phyloP scores from a whole-genome alignment of 2,329 filamentous ascomycete species.

The Monilinia fructigena region DNA sequence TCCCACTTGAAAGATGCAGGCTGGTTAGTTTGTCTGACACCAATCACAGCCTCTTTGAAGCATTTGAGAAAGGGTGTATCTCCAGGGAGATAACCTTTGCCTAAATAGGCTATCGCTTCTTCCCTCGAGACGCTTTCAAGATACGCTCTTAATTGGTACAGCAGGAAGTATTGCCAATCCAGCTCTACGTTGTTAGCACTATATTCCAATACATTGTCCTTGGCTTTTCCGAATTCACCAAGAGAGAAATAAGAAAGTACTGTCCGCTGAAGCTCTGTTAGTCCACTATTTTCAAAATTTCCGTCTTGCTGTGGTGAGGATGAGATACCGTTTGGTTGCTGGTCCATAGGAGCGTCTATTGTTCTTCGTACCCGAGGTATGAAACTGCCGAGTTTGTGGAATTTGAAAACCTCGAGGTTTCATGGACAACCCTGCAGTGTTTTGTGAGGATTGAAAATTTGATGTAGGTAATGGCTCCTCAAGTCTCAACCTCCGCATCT shows the following conservation, averaged over 20 bases:
- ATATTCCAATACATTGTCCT: conserved; percentile 23
- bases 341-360: not conserved
- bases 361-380: conserved; percentile 24
- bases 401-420: conserved; percentile 20
- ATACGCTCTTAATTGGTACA: conserved; percentile 28
- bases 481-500: not conserved
- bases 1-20: conserved; percentile 39
- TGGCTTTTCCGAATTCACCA: conserved; percentile 31
- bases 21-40: conserved; percentile 28
- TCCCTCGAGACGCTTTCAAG: conserved; percentile 40
- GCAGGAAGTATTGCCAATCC: conserved; percentile 31
- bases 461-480: not conserved
- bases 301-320: conserved; percentile 16
- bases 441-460: not conserved
- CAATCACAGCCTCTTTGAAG: conserved; percentile 8
- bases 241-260: conserved; percentile 23
- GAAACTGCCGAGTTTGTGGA: conserved; percentile 23
- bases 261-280: conserved; percentile 21
- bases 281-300: conserved; percentile 22
- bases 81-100: conserved; percentile 27
- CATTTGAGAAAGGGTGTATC: conserved; percentile 16
- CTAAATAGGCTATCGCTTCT: conserved; percentile 41
- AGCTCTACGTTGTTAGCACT: conserved; percentile 24
- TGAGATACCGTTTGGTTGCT: conserved; percentile 17
- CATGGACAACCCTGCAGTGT: not conserved